Percentiles rank a stretch among this genome's conserved stretches.
phyloP scores from a whole-genome alignment of 306 rosid species.

The Arachis stenosperma region DNA sequence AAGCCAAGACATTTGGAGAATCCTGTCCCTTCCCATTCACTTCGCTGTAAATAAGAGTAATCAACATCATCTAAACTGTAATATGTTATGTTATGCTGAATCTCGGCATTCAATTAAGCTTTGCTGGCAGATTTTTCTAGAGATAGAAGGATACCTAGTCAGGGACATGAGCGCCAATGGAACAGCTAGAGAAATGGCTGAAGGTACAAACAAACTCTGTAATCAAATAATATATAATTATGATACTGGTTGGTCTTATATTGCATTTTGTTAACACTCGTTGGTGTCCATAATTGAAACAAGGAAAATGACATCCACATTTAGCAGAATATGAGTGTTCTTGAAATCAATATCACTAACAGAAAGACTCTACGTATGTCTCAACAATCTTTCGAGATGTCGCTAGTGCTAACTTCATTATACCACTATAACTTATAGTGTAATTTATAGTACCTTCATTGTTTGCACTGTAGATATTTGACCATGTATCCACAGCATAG shows the following conservation, averaged over 20 bases:
- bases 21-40: slow-evolving; percentile 73
- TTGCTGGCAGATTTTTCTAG: slow-evolving; percentile 24
- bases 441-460: slow-evolving; percentile 58
- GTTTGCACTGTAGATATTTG: slow-evolving; percentile 82
- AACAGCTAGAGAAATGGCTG: slow-evolving; percentile 76
- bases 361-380: slow-evolving; percentile 21
- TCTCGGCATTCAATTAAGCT: slow-evolving; percentile 29
- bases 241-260: slow-evolving; percentile 11
- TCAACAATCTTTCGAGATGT: slow-evolving; percentile 24
- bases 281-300: background rate
- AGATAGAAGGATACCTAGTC: slow-evolving; percentile 63
- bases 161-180: slow-evolving; percentile 87
- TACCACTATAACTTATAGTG: slow-evolving; percentile 10
- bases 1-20: slow-evolving; percentile 59
- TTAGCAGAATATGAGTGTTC: slow-evolving; percentile 20
- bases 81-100: slow-evolving; percentile 17
- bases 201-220: slow-evolving; percentile 74
- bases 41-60: slow-evolving; percentile 64
- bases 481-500: slow-evolving; percentile 98
- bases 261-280: background rate
- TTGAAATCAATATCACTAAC: slow-evolving; percentile 11
- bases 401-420: slow-evolving; percentile 17
- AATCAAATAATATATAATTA: slow-evolving; percentile 36
- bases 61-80: slow-evolving; percentile 28
- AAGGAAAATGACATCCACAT: background rate